Conservation (phyloP, 2,329 filamentous ascomycete species). For the Domatiomyces globalis region DNA sequence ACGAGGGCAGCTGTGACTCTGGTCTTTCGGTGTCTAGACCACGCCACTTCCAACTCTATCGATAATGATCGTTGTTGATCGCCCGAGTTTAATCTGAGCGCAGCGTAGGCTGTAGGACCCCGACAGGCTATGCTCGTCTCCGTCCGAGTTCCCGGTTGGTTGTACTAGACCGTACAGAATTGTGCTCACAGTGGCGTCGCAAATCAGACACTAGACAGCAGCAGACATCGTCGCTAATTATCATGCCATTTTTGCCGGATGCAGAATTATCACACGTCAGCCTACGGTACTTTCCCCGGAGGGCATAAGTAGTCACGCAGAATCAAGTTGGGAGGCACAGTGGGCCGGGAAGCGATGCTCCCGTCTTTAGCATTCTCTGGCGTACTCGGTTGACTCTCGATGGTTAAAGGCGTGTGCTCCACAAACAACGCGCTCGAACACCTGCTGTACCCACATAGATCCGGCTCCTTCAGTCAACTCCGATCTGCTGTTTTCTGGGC, state of each 20-base stretch:
- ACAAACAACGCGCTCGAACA: no score
- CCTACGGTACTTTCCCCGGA: no score
- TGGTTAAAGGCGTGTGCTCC: no score
- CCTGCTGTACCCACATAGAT: background rate
- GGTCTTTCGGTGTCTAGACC: background rate
- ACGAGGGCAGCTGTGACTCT: background rate
- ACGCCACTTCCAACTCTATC: background rate
- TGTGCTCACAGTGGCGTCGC: background rate
- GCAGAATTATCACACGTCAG: no score
- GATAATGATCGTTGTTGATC: background rate
- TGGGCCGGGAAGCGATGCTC: background rate
- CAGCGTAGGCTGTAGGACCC: background rate
- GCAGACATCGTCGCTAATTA: no score
- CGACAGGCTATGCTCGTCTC: no score
- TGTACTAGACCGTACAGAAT: background rate
- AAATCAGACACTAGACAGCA: background rate
- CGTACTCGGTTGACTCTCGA: no score
- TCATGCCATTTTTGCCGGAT: no score
- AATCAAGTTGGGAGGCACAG: no score
- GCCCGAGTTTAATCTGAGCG: background rate
- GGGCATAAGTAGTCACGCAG: no score
- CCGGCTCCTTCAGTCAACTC: background rate
- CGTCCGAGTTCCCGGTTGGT: no score
- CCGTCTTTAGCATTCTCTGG: background rate
- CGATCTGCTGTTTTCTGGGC: background rate